Conservation (phyloP, 1,284 basidiomycete species). For the Ceratobasidium sp. region DNA sequence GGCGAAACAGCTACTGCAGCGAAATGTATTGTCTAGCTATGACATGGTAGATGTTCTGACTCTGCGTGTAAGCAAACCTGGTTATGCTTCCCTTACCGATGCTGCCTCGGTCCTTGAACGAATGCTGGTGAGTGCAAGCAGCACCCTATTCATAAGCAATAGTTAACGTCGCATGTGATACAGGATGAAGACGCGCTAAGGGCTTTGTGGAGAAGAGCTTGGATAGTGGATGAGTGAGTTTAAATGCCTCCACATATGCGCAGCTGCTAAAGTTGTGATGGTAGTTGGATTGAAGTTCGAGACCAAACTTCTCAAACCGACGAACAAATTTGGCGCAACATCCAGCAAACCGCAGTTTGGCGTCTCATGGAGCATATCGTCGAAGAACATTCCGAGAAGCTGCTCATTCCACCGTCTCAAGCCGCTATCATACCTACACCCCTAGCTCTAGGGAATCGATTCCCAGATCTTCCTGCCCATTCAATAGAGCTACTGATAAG, state of each 20-base stretch:
- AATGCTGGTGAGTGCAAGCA: slow-evolving; percentile 23
- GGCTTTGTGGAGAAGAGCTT: slow-evolving; percentile 51
- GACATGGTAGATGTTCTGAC: slow-evolving; percentile 76
- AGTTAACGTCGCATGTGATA: slow-evolving; percentile 38
- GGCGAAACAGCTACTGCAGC: slow-evolving; percentile 61
- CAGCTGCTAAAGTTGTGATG: background rate
- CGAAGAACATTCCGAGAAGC: background rate
- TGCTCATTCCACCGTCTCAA: slow-evolving; percentile 38
- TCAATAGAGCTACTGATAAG: slow-evolving; percentile 25
- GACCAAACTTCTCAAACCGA: slow-evolving; percentile 35
- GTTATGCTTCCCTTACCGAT: slow-evolving; percentile 28
- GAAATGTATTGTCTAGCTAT: slow-evolving; percentile 72
- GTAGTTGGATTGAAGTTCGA: slow-evolving; percentile 32
- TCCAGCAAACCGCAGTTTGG: slow-evolving; percentile 40
- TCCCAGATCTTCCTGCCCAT: slow-evolving; percentile 32
- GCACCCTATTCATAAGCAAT: slow-evolving; percentile 40
- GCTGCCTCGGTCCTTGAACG: slow-evolving; percentile 38
- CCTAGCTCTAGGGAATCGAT: slow-evolving; percentile 20
- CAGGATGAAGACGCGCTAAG: slow-evolving; percentile 23
- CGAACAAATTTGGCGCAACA: slow-evolving; percentile 39
- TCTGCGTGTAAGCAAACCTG: slow-evolving; percentile 58
- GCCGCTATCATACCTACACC: slow-evolving; percentile 27
- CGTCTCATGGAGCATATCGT: slow-evolving; percentile 26
- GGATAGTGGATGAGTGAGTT: slow-evolving; percentile 51
- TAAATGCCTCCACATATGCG: background rate